Conservation (phyloP, 2,329 filamentous ascomycete species). For the Ophiostoma angusticollis region DNA sequence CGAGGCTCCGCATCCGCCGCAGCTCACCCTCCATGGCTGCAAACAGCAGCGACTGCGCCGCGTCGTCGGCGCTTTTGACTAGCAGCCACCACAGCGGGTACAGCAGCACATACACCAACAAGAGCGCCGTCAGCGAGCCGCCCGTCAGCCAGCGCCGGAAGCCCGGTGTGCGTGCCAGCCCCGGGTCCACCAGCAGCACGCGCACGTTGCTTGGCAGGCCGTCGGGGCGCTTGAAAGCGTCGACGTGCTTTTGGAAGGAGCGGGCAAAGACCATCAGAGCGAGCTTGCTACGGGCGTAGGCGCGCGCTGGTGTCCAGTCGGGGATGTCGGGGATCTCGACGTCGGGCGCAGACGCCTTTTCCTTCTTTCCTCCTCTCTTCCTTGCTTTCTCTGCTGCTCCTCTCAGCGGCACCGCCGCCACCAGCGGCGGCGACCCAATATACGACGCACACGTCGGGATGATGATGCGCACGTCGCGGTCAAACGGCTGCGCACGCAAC, state of each 20-base stretch:
- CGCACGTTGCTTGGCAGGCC: constrained; percentile 68
- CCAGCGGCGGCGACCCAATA: constrained; percentile 59
- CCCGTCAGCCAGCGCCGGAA: constrained; percentile 77
- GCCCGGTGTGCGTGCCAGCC: constrained; percentile 71
- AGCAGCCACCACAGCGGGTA: constrained; percentile 80
- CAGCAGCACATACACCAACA: constrained; percentile 57
- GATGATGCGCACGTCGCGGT: constrained; percentile 82
- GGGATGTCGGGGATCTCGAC: constrained; percentile 26
- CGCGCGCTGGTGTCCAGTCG: constrained; percentile 41
- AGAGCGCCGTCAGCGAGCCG: constrained; percentile 68
- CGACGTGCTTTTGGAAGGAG: constrained; percentile 85
- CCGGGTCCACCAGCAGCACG: constrained; percentile 80
- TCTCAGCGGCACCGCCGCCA: constrained; percentile 31
- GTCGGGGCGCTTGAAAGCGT: constrained; percentile 73
- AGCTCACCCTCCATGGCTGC: constrained; percentile 73
- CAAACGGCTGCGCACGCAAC: constrained; percentile 78
- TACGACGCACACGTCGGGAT: constrained; percentile 82
- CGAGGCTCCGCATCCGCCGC: constrained; percentile 32
- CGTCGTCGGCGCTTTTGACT: constrained; percentile 71
- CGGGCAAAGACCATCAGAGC: constrained; percentile 81
- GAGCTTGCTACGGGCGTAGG: constrained; percentile 57
- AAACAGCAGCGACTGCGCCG: constrained; percentile 74
- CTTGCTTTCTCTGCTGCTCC: constrained; percentile 8
- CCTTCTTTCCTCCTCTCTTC: not conserved
- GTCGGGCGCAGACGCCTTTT: not conserved